A percentile compares a stretch with the other conserved stretches of the same genome.
phyloP scores from a whole-genome alignment of 495 filamentous ascomycete species.

The Parathielavia hyrcaniae region DNA sequence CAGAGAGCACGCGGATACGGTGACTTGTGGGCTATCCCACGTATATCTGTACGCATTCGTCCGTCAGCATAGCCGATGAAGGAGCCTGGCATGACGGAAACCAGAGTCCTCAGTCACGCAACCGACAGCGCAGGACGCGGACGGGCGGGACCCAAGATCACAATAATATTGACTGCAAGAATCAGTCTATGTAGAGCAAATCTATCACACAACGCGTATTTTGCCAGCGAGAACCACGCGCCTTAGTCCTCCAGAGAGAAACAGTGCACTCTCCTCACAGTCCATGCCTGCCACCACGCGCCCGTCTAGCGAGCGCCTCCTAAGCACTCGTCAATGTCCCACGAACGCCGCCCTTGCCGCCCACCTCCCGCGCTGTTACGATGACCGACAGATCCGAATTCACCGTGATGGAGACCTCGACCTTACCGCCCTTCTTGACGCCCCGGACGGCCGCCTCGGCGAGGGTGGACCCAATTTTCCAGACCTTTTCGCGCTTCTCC shows the following conservation, averaged over 20 bases:
- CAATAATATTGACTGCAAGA: neutral
- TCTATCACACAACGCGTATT: slow-evolving; percentile 8
- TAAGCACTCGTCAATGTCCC: slow-evolving; percentile 49
- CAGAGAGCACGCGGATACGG: too few relatives aligned
- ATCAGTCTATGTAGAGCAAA: slow-evolving; percentile 8
- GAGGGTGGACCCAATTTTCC: slow-evolving; percentile 77
- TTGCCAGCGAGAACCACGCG: neutral
- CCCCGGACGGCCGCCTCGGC: slow-evolving; percentile 79
- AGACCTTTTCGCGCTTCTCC: slow-evolving; percentile 83
- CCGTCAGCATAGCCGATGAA: too few relatives aligned
- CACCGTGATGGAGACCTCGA: slow-evolving; percentile 89
- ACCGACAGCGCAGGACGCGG: too few relatives aligned
- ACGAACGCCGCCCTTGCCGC: slow-evolving; percentile 76
- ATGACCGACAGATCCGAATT: slow-evolving; percentile 67
- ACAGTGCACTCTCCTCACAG: slow-evolving; percentile 5
- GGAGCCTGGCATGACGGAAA: too few relatives aligned
- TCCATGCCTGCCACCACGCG: neutral
- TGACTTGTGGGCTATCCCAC: too few relatives aligned
- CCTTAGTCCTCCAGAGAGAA: neutral
- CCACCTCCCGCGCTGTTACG: slow-evolving; percentile 76
- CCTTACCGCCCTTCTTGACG: slow-evolving; percentile 80
- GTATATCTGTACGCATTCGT: too few relatives aligned
- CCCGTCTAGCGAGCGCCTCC: neutral
- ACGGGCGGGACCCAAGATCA: too few relatives aligned
- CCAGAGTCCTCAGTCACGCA: too few relatives aligned